Evolutionary conservation across 1,284 basidiomycete genomes (phyloP), one percentile per base, ranked within the genome.

Genomic region (Exobasidium cylindrosporum): DNA sequence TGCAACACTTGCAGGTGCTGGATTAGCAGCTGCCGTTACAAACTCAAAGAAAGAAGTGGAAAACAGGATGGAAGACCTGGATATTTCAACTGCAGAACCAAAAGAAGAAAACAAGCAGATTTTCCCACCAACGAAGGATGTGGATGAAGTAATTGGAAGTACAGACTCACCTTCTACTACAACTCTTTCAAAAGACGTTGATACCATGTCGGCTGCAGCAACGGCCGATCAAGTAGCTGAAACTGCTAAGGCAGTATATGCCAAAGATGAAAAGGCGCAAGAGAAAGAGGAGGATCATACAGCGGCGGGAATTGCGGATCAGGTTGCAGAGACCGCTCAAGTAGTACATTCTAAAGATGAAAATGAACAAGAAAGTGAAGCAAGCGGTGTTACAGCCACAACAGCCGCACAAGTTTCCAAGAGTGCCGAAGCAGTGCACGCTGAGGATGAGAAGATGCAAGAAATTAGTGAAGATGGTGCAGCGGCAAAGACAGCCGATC

Each of bases 271-370:
- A 21, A 17, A 11, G 17, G 35, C 55, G 26, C 55, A 40, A 46
- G 55, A 40, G 29, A 32, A 21, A 6, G 11, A 29, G 29, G 55
- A 40, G 35, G 55, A 57, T 3, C 10, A 57, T 29, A n/a, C 29
- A 14, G 55, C 29, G 32, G 55, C 55, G 44, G 26, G 21, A 21
- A 30, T 28, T 24, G 57, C 57, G 26, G 40, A 47, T 3, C 49
- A 52, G 23, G 57, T 58, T 0, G 45, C 57, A 13, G 57, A 58
- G 47, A 58, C 23, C 31, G 57, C 49, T 11, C 55, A 30, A 28
- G 46, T n/a, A 26, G 44, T 35, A n/a, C 29, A 28, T 52, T 45
- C 54, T 11, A 43, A 17, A 6, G 55, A 40, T n/a, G 55, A 40
- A 26, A 32, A 26, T 23, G n/a, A 1, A 43, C 21, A 57, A 26